phyloP scores from a whole-genome alignment of 768 basidiomycete species.

The Aureoboletus auriporus region DNA sequence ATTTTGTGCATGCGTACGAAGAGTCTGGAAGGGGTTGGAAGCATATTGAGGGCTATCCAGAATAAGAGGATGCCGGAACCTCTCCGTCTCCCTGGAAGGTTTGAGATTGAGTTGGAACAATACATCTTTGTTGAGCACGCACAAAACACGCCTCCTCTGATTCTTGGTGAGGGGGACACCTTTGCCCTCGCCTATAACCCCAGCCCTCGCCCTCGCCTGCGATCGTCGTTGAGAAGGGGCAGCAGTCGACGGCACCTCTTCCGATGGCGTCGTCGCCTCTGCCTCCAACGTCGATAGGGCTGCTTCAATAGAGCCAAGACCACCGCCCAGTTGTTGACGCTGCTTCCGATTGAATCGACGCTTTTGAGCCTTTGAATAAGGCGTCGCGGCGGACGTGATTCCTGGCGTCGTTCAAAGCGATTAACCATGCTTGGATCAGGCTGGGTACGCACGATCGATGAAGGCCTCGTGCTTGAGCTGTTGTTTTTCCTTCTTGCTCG shows the following conservation, averaged over 20 bases:
- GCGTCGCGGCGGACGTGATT: slow-evolving; percentile 45
- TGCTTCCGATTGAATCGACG: slow-evolving; percentile 69
- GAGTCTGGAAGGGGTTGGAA: slow-evolving; percentile 70
- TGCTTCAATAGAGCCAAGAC: slow-evolving; percentile 46
- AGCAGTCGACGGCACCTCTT: slow-evolving; percentile 14
- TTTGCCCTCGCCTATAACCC: slow-evolving; percentile 68
- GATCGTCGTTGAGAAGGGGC: slow-evolving; percentile 13
- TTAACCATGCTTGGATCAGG: not conserved
- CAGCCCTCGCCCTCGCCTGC: slow-evolving; percentile 31
- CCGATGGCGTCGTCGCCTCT: slow-evolving; percentile 17
- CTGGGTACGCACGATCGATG: slow-evolving; percentile 48
- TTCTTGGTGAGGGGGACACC: slow-evolving; percentile 50
- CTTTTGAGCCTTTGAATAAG: slow-evolving; percentile 70
- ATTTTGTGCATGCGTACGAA: slow-evolving; percentile 76
- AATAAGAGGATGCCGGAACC: slow-evolving; percentile 65
- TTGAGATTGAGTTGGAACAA: not conserved
- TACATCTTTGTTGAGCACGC: slow-evolving; percentile 25
- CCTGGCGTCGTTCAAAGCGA: slow-evolving; percentile 28
- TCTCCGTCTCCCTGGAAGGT: slow-evolving; percentile 55
- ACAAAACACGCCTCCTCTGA: slow-evolving; percentile 71
- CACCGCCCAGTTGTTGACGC: slow-evolving; percentile 53
- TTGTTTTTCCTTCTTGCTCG: slow-evolving; percentile 67
- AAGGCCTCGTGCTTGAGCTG: slow-evolving; percentile 65
- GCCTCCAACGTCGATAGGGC: slow-evolving; percentile 55
- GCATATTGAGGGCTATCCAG: slow-evolving; percentile 61